These are phyloP conservation scores for Populus trichocarpa DNA, from an alignment of 441 rosid genomes.

Conservation along the genomic window DNA sequence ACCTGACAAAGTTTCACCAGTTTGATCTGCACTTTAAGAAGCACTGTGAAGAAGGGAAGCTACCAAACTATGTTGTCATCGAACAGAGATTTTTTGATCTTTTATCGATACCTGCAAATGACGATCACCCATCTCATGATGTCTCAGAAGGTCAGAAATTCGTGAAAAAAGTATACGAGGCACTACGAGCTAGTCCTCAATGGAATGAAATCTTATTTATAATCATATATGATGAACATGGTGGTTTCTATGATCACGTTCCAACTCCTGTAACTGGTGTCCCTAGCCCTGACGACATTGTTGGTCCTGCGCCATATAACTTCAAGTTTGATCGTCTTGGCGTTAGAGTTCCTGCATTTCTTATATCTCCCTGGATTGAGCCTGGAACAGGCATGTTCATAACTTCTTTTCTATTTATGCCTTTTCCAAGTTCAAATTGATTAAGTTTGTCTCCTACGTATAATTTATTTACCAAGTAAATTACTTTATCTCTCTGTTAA, in stretches of 20 bases:
- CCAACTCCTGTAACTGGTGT: slow-evolving; percentile 72
- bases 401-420: not conserved
- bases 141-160: slow-evolving; percentile 70
- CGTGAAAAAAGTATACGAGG: slow-evolving; percentile 77
- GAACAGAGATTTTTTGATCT: slow-evolving; percentile 68
- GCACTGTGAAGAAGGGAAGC: slow-evolving; percentile 76
- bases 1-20: slow-evolving; percentile 59
- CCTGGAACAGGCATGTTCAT: slow-evolving; percentile 58
- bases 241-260: slow-evolving; percentile 94
- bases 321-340: slow-evolving; percentile 91
- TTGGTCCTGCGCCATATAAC: slow-evolving; percentile 58
- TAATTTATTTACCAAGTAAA: not conserved
- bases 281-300: slow-evolving; percentile 76
- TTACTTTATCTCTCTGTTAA: not conserved
- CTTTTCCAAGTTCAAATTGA: too few species aligned
- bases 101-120: slow-evolving; percentile 53
- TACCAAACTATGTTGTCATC: slow-evolving; percentile 75
- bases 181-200: slow-evolving; percentile 75
- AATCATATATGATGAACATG: slow-evolving; percentile 80
- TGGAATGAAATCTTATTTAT: slow-evolving; percentile 73
- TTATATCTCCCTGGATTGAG: slow-evolving; percentile 86
- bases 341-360: slow-evolving; percentile 73
- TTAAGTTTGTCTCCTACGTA: too few species aligned
- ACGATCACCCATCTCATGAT: slow-evolving; percentile 85
- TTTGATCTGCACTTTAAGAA: slow-evolving; percentile 61